These are phyloP conservation scores for Arthrinium puccinioides DNA, from an alignment of 2,329 filamentous ascomycete genomes.

Conservation along the genomic window DNA sequence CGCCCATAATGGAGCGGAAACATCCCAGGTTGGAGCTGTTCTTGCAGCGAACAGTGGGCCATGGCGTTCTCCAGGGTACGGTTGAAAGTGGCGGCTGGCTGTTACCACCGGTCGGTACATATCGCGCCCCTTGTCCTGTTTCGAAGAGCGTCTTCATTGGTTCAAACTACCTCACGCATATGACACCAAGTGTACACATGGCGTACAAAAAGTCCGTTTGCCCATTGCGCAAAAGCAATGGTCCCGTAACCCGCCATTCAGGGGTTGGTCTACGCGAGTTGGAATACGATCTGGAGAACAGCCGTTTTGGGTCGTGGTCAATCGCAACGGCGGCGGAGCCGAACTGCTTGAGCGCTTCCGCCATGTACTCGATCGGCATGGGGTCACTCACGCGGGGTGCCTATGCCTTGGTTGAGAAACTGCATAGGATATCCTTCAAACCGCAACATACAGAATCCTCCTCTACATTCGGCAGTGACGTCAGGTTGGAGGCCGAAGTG, in stretches of 20 bases:
- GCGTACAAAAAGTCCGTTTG: slow-evolving; percentile 27
- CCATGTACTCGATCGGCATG: neutral
- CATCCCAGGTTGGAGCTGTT: slow-evolving; percentile 24
- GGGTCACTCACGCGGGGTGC: neutral
- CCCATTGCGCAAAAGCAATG: too few species aligned
- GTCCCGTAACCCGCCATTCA: too few species aligned
- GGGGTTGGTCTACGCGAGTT: slow-evolving; percentile 15
- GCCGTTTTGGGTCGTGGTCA: slow-evolving; percentile 28
- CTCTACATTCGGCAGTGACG: slow-evolving; percentile 7
- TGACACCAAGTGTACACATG: slow-evolving; percentile 31
- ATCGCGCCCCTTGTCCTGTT: too few species aligned
- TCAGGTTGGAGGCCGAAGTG: slow-evolving; percentile 35
- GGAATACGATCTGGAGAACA: slow-evolving; percentile 23
- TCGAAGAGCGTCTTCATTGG: too few species aligned
- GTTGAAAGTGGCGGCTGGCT: slow-evolving; percentile 36
- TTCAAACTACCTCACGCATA: slow-evolving; percentile 18
- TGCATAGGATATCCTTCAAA: neutral
- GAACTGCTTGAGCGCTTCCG: slow-evolving; percentile 15
- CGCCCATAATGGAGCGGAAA: slow-evolving; percentile 8
- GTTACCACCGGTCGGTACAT: too few species aligned
- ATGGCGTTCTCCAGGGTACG: slow-evolving; percentile 29
- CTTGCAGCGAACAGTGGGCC: slow-evolving; percentile 23
- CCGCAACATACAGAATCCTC: neutral
- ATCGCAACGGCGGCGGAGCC: slow-evolving; percentile 23
- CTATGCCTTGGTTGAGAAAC: neutral